Conservation (phyloP, 2,329 filamentous ascomycete genomes). For the Sordariomycetes sp. region DNA sequence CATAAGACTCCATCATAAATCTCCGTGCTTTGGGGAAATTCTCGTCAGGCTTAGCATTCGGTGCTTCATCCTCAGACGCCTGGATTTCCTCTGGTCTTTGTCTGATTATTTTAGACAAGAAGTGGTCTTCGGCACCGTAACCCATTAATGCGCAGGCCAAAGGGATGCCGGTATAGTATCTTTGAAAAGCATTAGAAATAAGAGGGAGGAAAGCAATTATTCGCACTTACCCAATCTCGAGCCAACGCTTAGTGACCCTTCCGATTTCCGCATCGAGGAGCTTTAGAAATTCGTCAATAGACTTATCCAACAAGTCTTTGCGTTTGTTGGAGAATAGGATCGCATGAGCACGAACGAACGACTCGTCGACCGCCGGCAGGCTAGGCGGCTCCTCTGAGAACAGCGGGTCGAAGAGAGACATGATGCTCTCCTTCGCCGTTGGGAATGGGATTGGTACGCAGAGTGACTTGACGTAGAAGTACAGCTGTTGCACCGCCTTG, state of each 20-base stretch:
- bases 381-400: conserved; percentile 27
- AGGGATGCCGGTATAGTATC: conserved; percentile 23
- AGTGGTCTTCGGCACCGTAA: conserved; percentile 30
- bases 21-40: conserved; percentile 23
- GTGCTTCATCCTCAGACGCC: conserved; percentile 11
- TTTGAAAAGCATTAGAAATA: conserved; percentile 3
- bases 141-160: conserved; percentile 21
- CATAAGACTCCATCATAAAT: conserved; percentile 34
- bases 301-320: conserved; percentile 33
- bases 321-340: conserved; percentile 49
- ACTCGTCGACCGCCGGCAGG: conserved; percentile 37
- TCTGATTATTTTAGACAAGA: conserved; percentile 30
- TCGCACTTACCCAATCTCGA: conserved; percentile 30
- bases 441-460: conserved; percentile 59
- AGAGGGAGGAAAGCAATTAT: neutral
- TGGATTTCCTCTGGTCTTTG: conserved; percentile 15
- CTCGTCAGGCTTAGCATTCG: conserved; percentile 12
- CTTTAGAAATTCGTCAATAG: conserved; percentile 38
- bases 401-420: conserved; percentile 58
- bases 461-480: conserved; percentile 62
- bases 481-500: conserved; percentile 61
- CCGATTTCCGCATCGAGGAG: conserved; percentile 50
- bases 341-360: conserved; percentile 55
- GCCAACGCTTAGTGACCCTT: conserved; percentile 39
- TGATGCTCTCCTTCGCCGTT: conserved; percentile 60